Base-by-base conservation (phyloP, 1,139 yeast species). In the Taphrina confusa region DNA sequence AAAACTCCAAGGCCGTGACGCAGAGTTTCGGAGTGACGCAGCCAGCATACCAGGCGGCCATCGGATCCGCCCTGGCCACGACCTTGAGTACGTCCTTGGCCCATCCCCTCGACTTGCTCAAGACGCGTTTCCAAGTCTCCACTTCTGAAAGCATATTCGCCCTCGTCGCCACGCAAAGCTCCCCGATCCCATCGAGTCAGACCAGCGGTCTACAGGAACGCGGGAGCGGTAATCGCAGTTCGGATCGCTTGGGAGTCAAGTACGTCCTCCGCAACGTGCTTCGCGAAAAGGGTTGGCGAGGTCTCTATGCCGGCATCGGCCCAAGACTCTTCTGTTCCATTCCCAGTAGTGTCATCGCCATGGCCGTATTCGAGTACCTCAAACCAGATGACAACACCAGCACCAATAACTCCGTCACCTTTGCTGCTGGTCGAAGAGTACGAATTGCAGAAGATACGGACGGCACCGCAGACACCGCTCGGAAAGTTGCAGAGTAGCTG, bases 101-200 rank as follows among this genome's bases (percentile, higher is more conserved):
- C 28, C 76, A 76, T 62, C 74, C 75, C 47, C 66, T 76, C 22
- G 79, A 76, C 63, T 73, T 76, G 16, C 71, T 76, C 45, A 76
- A 76, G 63, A 76, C 79, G 8, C 68, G 79, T 12, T 78, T 75
- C 67, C 79, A 76, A 68, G 63, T 61, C 27, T 50, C 61, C 31
- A 61, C 54, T 6, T 34, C 52, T 18, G 54, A 45, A 11, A 34
- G 52, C 9, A 49, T 46, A 5, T 46, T 42, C 44, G 25, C 27
- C n/a, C 36, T 40, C 39, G 39, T 36, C 2, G 33, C 47, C 20
- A 18, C 14, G 1, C 49, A 39, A 20, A 31, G 31, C 11, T 27
- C 50, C 2, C 25, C 50, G 23, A 2, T 3, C 20, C 50, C 34
- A 9, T 11, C 33, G 5, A 18, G 14, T 9, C 20, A 42, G 46